These are phyloP conservation scores for Xylaria cubensis DNA, from an alignment of 495 filamentous ascomycete genomes.

Conservation along the genomic window DNA sequence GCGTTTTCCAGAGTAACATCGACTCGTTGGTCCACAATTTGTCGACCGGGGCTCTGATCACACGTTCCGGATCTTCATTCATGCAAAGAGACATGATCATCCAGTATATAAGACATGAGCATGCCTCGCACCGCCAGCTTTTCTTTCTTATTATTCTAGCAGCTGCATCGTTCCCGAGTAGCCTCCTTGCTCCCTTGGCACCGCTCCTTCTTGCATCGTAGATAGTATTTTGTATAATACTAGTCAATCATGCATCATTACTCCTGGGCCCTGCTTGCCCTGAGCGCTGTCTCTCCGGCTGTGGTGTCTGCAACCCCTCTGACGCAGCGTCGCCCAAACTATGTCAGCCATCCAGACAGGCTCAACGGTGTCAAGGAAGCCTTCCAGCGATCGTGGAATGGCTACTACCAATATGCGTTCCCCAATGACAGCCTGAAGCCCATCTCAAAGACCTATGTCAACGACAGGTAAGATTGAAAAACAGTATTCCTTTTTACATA, in stretches of 20 bases:
- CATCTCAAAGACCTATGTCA: slow-evolving; percentile 65
- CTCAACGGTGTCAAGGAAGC: slow-evolving; percentile 74
- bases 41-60: slow-evolving; percentile 10
- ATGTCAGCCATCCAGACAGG: slow-evolving; percentile 45
- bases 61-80: slow-evolving; percentile 17
- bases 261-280: slow-evolving; percentile 23
- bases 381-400: slow-evolving; percentile 80
- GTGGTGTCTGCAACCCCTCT: slow-evolving; percentile 31
- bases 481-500: neutral
- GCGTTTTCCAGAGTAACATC: slow-evolving; percentile 8
- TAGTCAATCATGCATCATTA: slow-evolving; percentile 23
- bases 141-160: slow-evolving; percentile 22
- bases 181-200: slow-evolving; percentile 16
- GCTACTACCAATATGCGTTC: slow-evolving; percentile 81
- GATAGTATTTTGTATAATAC: slow-evolving; percentile 2
- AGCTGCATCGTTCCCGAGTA: slow-evolving; percentile 11
- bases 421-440: slow-evolving; percentile 80
- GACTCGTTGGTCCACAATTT: slow-evolving; percentile 13
- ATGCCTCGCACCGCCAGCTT: slow-evolving; percentile 19
- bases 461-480: slow-evolving; percentile 66
- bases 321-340: slow-evolving; percentile 33
- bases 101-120: slow-evolving; percentile 37
- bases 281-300: slow-evolving; percentile 19
- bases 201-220: slow-evolving; percentile 13
- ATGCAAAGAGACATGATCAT: slow-evolving; percentile 15